Percentiles rank a stretch among this genome's conserved stretches.
phyloP scores from a whole-genome alignment of 176 grass and related monocot genomes.

The Guadua angustifolia region DNA sequence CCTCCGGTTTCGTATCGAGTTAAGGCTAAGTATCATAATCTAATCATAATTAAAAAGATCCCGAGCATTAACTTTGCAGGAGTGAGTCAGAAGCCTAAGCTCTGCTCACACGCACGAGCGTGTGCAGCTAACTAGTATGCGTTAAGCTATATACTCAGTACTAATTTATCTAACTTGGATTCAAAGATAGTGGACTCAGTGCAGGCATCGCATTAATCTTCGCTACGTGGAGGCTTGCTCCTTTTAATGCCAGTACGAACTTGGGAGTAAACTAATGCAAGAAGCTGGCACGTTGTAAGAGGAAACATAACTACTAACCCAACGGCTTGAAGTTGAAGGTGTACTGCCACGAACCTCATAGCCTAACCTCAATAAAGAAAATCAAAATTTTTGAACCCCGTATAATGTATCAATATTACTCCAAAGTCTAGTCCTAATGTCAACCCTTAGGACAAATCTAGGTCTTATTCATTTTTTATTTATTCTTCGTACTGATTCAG shows the following conservation, averaged over 20 bases:
- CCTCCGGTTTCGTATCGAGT: conserved; percentile 20
- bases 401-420: conserved; percentile 34
- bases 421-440: conserved; percentile 41
- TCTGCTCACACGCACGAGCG: conserved; percentile 42
- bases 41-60: conserved; percentile 45
- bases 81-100: conserved; percentile 43
- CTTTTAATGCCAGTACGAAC: conserved; percentile 55
- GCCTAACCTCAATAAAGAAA: conserved; percentile 36
- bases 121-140: conserved; percentile 38
- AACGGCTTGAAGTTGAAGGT: conserved; percentile 33
- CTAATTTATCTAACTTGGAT: conserved; percentile 39
- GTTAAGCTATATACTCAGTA: not conserved
- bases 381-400: conserved; percentile 13
- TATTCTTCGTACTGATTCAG: not conserved
- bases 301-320: conserved; percentile 40
- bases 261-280: conserved; percentile 48
- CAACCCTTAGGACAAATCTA: conserved; percentile 52
- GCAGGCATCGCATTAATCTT: conserved; percentile 59
- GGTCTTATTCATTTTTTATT: conserved; percentile 42
- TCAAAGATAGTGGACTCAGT: conserved; percentile 55
- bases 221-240: not conserved
- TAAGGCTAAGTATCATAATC: conserved; percentile 44
- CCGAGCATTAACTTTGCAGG: conserved; percentile 46
- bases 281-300: conserved; percentile 38
- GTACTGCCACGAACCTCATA: conserved; percentile 33